phyloP scores from a whole-genome alignment of 179 eudicot genomes.

The Spergularia azorica region DNA sequence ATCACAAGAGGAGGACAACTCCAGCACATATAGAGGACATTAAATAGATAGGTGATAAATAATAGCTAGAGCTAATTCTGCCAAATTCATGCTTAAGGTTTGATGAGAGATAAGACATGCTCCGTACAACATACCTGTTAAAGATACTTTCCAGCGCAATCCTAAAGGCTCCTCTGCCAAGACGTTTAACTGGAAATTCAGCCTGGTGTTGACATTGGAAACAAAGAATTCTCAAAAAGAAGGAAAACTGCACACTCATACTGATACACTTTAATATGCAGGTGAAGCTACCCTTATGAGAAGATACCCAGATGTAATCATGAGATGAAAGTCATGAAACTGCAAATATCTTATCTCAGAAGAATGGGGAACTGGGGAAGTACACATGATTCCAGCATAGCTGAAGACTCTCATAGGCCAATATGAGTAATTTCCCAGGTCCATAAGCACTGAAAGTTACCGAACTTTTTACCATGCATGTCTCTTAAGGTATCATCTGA shows the following conservation, averaged over 20 bases:
- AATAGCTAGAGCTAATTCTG: neutral
- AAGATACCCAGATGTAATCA: neutral
- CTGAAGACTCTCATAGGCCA: neutral
- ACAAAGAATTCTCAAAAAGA: constrained; percentile 10
- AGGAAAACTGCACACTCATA: neutral
- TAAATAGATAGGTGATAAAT: neutral
- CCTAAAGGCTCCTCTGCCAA: constrained; percentile 90
- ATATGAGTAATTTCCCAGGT: neutral
- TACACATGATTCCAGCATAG: neutral
- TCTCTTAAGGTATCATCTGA: neutral
- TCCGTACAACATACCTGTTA: constrained; percentile 50
- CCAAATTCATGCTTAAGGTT: neutral
- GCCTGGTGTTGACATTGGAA: constrained; percentile 42
- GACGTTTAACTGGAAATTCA: constrained; percentile 72
- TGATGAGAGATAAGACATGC: neutral
- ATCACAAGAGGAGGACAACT: constrained; percentile 1
- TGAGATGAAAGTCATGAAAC: neutral
- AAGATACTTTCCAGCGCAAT: constrained; percentile 69
- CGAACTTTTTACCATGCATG: neutral
- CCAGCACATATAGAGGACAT: neutral
- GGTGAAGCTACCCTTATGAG: constrained; percentile 3
- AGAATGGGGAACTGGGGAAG: neutral
- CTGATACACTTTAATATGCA: neutral
- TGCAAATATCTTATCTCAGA: neutral
- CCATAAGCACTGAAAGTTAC: neutral